A percentile compares a stretch with the other conserved stretches of the same genome.
These are phyloP conservation scores for Epichloe gansuensis DNA, from an alignment of 2,329 filamentous ascomycete genomes.

Conservation along the genomic window DNA sequence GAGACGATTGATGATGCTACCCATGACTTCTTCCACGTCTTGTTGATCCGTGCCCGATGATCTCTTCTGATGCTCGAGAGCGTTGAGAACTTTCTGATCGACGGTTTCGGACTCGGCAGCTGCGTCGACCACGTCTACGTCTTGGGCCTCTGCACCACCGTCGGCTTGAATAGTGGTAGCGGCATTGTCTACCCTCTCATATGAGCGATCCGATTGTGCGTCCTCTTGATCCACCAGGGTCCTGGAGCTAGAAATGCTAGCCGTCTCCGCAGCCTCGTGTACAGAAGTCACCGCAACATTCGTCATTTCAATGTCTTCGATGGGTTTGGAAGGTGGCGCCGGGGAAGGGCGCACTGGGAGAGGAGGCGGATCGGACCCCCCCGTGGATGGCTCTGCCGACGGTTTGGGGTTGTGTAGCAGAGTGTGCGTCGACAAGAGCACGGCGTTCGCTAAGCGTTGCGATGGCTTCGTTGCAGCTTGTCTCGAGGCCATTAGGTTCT, in stretches of 20 bases:
- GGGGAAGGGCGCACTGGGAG: conserved; percentile 36
- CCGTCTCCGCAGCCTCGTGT: conserved; percentile 23
- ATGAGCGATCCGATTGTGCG: conserved; percentile 22
- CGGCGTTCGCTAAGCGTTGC: conserved; percentile 66
- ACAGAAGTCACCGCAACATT: conserved; percentile 19
- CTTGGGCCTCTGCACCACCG: conserved; percentile 5
- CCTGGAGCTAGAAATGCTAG: conserved; percentile 37
- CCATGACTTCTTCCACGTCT: conserved; percentile 92
- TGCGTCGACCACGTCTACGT: conserved; percentile 19
- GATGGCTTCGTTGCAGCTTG: conserved; percentile 54
- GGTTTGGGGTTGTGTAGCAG: conserved; percentile 21
- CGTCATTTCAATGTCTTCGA: conserved; percentile 22
- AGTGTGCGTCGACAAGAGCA: conserved; percentile 45
- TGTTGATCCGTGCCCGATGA: conserved; percentile 58
- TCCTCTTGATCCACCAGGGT: conserved; percentile 36
- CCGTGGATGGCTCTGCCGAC: conserved; percentile 12
- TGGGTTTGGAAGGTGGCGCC: conserved; percentile 18
- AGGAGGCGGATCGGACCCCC: conserved; percentile 28
- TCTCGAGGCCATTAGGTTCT: conserved; percentile 52
- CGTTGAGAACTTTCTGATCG: conserved; percentile 33
- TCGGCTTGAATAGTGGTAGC: conserved; percentile 6
- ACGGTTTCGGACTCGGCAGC: conserved; percentile 23
- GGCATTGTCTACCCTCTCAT: conserved; percentile 19
- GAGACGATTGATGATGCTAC: conserved; percentile 81
- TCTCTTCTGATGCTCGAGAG: conserved; percentile 32